phyloP scores from a whole-genome alignment of 306 rosid species.

The Acacia confusa region DNA sequence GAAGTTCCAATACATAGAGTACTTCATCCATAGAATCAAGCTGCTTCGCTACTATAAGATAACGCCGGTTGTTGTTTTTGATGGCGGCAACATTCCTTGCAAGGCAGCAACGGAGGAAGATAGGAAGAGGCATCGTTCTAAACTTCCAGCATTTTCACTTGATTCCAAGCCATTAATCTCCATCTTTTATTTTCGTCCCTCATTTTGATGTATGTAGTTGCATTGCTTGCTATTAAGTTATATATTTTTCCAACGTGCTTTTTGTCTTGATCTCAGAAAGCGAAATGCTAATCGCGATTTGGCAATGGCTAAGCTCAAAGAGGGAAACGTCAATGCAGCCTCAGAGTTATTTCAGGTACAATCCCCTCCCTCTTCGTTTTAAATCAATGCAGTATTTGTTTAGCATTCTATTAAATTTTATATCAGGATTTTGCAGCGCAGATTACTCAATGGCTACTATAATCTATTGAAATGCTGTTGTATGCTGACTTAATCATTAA shows the following conservation, averaged over 20 bases:
- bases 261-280: constrained; percentile 50
- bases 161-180: not conserved
- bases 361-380: not conserved
- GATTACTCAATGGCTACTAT: not conserved
- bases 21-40: constrained; percentile 63
- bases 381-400: not conserved
- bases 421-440: not conserved
- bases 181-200: not conserved
- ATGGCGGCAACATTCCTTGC: constrained; percentile 52
- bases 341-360: constrained; percentile 79
- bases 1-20: constrained; percentile 72
- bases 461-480: not conserved
- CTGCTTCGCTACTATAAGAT: constrained; percentile 43
- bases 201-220: not conserved
- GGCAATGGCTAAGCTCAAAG: constrained; percentile 76
- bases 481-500: not conserved
- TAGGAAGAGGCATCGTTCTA: constrained; percentile 34
- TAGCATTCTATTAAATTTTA: not conserved
- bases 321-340: constrained; percentile 80
- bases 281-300: constrained; percentile 56
- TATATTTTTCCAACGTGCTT: not conserved
- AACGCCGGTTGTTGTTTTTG: constrained; percentile 57
- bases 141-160: not conserved
- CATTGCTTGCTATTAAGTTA: not conserved
- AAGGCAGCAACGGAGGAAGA: constrained; percentile 47